Percentiles rank a stretch among this genome's conserved stretches.
Evolutionary conservation across 352 stramenopile genomes (phyloP).

Genomic region (Phytopythium mirpurense): DNA sequence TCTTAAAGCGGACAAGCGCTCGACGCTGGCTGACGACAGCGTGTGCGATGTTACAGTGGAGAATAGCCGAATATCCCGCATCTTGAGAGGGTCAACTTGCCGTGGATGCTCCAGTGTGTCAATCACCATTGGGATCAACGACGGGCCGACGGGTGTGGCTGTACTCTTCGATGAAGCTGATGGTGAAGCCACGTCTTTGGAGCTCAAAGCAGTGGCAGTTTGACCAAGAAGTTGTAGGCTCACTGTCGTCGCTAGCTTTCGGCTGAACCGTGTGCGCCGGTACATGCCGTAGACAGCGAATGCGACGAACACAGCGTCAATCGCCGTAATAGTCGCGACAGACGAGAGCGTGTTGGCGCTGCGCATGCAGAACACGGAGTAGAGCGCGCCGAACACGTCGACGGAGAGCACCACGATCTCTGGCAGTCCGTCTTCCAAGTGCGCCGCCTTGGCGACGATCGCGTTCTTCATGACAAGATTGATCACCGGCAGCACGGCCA

Average conservation of each 20-base stretch:
- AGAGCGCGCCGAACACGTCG: slow-evolving; percentile 35
- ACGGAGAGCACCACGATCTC: slow-evolving; percentile 30
- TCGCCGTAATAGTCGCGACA: slow-evolving; percentile 9
- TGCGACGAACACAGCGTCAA: slow-evolving; percentile 12
- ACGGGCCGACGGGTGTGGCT: too few species aligned
- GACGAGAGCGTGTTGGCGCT: slow-evolving; percentile 21
- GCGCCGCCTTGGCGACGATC: slow-evolving; percentile 18
- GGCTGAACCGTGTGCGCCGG: slow-evolving; percentile 8
- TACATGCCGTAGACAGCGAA: slow-evolving; percentile 22
- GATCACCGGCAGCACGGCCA: slow-evolving; percentile 21
- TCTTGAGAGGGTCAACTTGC: slow-evolving; percentile 11
- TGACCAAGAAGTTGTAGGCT: too few species aligned
- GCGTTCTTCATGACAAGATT: slow-evolving; percentile 39
- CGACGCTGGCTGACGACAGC: slow-evolving; percentile 9
- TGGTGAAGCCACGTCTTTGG: too few species aligned
- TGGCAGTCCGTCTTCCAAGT: slow-evolving; percentile 19
- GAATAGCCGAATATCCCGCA: slow-evolving; percentile 19
- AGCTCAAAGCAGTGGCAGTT: too few species aligned
- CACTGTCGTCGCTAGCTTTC: slow-evolving; percentile 7
- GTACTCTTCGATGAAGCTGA: too few species aligned
- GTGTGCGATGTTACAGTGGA: slow-evolving; percentile 17
- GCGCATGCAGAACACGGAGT: slow-evolving; percentile 30
- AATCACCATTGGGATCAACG: too few species aligned
- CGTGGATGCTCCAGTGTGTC: slow-evolving; percentile 16
- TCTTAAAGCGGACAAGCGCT: slow-evolving; percentile 12